Base-by-base conservation (phyloP, 2,329 filamentous ascomycete species). In the Dryadomyces quercus-mongolicae region DNA sequence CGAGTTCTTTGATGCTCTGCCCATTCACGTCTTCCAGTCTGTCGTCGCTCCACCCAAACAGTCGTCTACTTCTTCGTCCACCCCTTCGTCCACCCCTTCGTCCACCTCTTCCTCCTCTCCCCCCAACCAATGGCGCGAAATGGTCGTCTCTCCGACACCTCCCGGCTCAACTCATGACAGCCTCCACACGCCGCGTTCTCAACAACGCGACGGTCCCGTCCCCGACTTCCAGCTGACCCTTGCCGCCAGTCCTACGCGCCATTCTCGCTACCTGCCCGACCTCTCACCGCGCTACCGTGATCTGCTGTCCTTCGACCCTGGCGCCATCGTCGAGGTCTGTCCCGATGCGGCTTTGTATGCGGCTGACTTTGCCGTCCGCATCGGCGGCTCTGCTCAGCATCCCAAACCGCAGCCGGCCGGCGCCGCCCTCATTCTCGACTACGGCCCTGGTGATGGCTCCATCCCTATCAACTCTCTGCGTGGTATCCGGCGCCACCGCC, bases 1-100 rank as follows among this genome's bases (percentile, higher is more conserved):
- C 67, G 93, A 98, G 67, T 97, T 98, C 75, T 98, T 98, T 71
- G 93, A 98, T 62, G 93, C 93, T 2, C 82, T 98, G 0, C 93
- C 93, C 38, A 96, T 98, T 61, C 91, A 98, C 67, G 84, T 88
- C 57, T 98, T 98, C 67, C 86, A 97, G 68, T 85, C 88, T 15
- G 77, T 92, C 51, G 38, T 65, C 61, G 53, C n/a, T n/a, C n/a
- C n/a, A n/a, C n/a, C n/a, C n/a, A n/a, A n/a, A n/a, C n/a, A n/a
- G n/a, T n/a, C n/a, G n/a, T n/a, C n/a, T n/a, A n/a, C n/a, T n/a
- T n/a, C n/a, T n/a, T 25, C 58, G 9, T 4, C 45, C 16, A 9
- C 54, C 2, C 9, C 53, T 3, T 34, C 43, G 18, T 15, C 49
- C 2, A 21, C 16, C 3, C 42, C 53, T 1, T 15, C 49, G 72